These are phyloP conservation scores for Stachybotrys chlorohalonatus DNA, from an alignment of 2,329 filamentous ascomycete genomes.

Conservation along the genomic window DNA sequence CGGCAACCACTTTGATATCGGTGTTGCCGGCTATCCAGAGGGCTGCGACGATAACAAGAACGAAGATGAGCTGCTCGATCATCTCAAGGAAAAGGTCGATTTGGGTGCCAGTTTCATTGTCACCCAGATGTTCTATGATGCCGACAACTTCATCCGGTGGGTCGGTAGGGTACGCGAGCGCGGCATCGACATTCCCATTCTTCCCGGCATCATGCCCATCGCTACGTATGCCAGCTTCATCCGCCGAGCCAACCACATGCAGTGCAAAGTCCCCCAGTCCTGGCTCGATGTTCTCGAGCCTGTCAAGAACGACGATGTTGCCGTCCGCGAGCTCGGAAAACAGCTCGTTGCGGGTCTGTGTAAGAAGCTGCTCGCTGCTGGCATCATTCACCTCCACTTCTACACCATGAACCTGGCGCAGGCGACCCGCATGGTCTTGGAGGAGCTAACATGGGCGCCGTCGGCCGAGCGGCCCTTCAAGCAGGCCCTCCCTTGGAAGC, in stretches of 20 bases:
- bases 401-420: slow-evolving; percentile 99
- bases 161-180: slow-evolving; percentile 74
- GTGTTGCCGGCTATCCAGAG: slow-evolving; percentile 93
- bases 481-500: slow-evolving; percentile 91
- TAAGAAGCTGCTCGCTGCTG: slow-evolving; percentile 70
- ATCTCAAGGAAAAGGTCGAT: slow-evolving; percentile 95
- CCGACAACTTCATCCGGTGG: slow-evolving; percentile 90
- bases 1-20: slow-evolving; percentile 77
- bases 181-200: slow-evolving; percentile 76
- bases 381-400: slow-evolving; percentile 87
- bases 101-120: slow-evolving; percentile 89
- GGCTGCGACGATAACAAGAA: slow-evolving; percentile 90
- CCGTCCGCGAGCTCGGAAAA: slow-evolving; percentile 84
- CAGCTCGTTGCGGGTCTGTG: slow-evolving; percentile 84
- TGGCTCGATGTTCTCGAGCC: slow-evolving; percentile 82
- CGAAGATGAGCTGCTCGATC: slow-evolving; percentile 75
- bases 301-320: slow-evolving; percentile 92
- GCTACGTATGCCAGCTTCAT: slow-evolving; percentile 92
- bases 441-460: slow-evolving; percentile 77
- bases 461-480: slow-evolving; percentile 69
- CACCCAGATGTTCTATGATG: slow-evolving; percentile 99
- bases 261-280: slow-evolving; percentile 68
- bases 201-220: slow-evolving; percentile 82
- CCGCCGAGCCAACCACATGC: slow-evolving; percentile 83
- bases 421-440: slow-evolving; percentile 86